Percentiles rank a stretch among this genome's conserved stretches.
These are phyloP conservation scores for Nicotiana tabacum DNA, from an alignment of 257 asterid species.

Conservation along the genomic window DNA sequence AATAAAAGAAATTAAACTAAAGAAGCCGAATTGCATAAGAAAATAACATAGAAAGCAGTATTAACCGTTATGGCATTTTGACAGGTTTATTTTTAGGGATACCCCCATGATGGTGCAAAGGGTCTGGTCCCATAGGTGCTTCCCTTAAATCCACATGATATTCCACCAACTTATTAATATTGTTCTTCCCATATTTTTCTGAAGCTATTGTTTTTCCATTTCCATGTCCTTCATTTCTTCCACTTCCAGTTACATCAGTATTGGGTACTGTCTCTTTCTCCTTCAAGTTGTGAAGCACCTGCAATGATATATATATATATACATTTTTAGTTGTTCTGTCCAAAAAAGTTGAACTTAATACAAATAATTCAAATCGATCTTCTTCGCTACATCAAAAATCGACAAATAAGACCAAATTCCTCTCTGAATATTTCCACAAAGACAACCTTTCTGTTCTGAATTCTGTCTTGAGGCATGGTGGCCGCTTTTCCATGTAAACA, in stretches of 20 bases:
- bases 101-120: conserved; percentile 5
- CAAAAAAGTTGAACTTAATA: no score
- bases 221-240: not conserved
- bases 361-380: no score
- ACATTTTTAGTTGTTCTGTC: no score
- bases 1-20: no score
- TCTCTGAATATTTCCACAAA: no score
- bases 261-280: no score
- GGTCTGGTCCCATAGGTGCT: conserved; percentile 10
- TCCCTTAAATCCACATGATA: not conserved
- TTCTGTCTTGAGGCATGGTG: not conserved
- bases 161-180: no score
- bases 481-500: no score
- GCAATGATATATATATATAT: no score
- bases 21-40: not conserved
- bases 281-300: no score
- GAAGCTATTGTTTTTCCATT: not conserved
- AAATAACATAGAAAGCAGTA: not conserved
- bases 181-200: not conserved
- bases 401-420: no score
- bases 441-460: not conserved
- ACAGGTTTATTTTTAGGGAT: not conserved
- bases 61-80: not conserved
- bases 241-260: not conserved
- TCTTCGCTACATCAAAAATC: no score